Evolutionary conservation across 352 stramenopile species (phyloP), one percentile per base, ranked within the genome.

Genomic region (Plasmopara viticola): DNA sequence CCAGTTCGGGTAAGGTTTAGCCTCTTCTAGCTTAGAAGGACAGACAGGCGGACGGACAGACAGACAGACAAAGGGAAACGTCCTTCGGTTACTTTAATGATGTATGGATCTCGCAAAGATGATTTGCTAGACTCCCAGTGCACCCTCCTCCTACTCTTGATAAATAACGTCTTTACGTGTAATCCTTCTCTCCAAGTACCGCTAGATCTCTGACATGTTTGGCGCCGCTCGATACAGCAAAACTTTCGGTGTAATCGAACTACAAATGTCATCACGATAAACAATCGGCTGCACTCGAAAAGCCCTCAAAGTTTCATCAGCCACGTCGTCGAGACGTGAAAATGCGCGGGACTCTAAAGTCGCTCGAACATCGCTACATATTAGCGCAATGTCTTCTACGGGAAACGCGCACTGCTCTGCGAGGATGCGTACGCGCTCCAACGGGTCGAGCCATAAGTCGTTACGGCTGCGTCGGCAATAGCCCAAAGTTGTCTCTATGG

Each of bases 391-490:
- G 47, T 84, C 70, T 17, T 72, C 68, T 14, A 72, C 25, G 2
- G 54, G 20, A 44, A 78, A 71, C 9, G 44, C 42, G 44, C 74
- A 60, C 2, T 71, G 47, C 25, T 75, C 48, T n/a, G 35, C 58
- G 28, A 84, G 46, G 29, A 77, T 64, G 17, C 58, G 63, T n/a
- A 62, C 73, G 33, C 73, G 67, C 39, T 77, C 67, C 45, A 77
- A 66, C 9, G 73, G 73, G 44, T 68, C 66, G 41, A 84, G 46
- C 73, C 73, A 84, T 28, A 78, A 47, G 1, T 77, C 67, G 33
- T 64, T 70, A 31, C 48, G 50, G 17, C 46, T 55, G 14, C 60
- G 62, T 6, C 64, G 48, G 15, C 18, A 10, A 25, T 17, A 38
- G 20, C 45, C 37, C 28, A 45, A 47, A 17, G 45, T 12, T 48